A percentile compares a stretch with the other conserved stretches of the same genome.
Evolutionary conservation across 1,284 basidiomycete species (phyloP).

Genomic region (Athelia sp.): DNA sequence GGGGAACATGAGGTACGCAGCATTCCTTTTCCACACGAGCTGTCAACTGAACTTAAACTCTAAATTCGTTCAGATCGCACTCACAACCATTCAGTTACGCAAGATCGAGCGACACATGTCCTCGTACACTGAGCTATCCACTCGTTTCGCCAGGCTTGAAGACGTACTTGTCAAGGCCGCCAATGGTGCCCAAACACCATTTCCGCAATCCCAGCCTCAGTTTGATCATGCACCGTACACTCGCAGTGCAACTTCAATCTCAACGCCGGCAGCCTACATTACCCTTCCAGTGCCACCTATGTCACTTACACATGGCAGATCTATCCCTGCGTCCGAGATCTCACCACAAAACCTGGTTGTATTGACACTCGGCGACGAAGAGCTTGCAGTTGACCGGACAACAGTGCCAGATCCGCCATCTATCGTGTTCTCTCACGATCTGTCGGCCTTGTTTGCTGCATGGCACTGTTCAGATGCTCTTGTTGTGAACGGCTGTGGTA

Average conservation of each 20-base stretch:
- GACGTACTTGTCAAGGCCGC: background rate
- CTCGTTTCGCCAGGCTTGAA: background rate
- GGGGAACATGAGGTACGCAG: too few relatives aligned
- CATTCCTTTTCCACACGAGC: too few relatives aligned
- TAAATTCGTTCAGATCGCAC: too few relatives aligned
- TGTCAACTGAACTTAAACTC: too few relatives aligned
- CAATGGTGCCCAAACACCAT: too few relatives aligned
- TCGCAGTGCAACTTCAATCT: too few relatives aligned
- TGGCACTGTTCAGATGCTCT: conserved; percentile 16
- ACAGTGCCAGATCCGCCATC: conserved; percentile 10
- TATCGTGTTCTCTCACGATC: conserved; percentile 11
- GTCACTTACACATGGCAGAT: background rate
- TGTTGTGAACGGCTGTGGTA: conserved; percentile 12
- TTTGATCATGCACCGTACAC: too few relatives aligned
- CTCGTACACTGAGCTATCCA: background rate
- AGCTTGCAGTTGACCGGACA: conserved; percentile 9
- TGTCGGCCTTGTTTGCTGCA: conserved; percentile 13
- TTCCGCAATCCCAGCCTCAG: too few relatives aligned
- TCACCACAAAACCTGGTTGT: conserved; percentile 1
- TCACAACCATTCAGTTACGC: background rate
- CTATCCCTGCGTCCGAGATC: background rate
- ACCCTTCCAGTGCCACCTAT: background rate
- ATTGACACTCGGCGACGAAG: conserved; percentile 6
- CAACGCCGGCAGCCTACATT: too few relatives aligned
- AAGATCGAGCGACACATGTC: background rate